Conservation (phyloP, 208 protist genomes). For the Acanthamoeba sp. region DNA sequence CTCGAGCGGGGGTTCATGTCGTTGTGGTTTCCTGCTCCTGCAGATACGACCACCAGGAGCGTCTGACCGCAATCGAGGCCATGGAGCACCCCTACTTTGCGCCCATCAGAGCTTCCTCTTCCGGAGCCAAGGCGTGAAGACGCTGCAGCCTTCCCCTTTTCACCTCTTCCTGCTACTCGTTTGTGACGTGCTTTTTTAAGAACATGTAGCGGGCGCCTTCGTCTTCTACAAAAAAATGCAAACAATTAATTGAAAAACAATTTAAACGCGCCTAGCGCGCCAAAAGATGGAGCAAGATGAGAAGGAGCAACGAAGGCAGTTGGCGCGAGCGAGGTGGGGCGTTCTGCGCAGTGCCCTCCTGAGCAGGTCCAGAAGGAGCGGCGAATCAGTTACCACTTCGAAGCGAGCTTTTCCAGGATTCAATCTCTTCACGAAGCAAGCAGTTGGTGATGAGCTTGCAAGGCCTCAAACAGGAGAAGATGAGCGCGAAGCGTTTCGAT, state of each 20-base stretch:
- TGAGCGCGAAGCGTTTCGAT: not conserved
- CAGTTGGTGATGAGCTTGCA: not conserved
- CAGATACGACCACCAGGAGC: constrained; percentile 95
- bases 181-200: not conserved
- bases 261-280: too few species aligned
- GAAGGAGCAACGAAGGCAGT: not conserved
- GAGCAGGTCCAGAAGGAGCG: not conserved
- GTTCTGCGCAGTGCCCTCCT: not conserved
- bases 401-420: constrained; percentile 13
- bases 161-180: not conserved
- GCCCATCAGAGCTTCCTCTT: constrained; percentile 32
- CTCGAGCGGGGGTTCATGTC: too few species aligned
- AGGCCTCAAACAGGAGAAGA: not conserved
- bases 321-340: constrained; percentile 22
- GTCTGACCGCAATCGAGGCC: constrained; percentile 98
- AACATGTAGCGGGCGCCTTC: too few species aligned
- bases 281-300: not conserved
- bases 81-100: constrained; percentile 99
- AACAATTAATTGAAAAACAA: too few species aligned
- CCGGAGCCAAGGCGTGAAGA: constrained; percentile 4
- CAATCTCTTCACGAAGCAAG: not conserved
- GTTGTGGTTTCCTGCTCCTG: not conserved
- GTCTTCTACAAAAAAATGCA: too few species aligned
- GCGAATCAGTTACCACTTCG: not conserved
- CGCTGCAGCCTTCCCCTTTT: not conserved